Base-by-base conservation (phyloP, 164 flowering plant genomes). In the Nymphaea thermarum region DNA sequence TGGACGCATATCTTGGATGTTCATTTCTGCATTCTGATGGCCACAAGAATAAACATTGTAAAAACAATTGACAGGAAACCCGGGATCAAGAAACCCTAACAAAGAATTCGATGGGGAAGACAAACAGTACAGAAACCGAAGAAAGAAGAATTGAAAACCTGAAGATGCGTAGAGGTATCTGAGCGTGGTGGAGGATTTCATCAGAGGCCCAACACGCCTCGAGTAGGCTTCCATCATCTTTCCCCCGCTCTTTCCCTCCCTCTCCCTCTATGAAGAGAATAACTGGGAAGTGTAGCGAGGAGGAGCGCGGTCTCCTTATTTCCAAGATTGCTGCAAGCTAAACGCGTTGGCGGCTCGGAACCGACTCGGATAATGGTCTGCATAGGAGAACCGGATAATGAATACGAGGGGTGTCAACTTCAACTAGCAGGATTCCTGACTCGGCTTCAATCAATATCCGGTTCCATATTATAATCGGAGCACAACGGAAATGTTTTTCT, bases 1-100 rank as follows among this genome's bases (percentile, higher is more conserved):
- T 80, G 43, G 98, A 89, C 68, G 68, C 88, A 44, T 43, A 82
- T 36, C 95, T 76, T 12, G 85, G 82, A 74, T 75, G 81, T 69
- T 88, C 88, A 76, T 59, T 75, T 53, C 84, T 94, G 55, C 55
- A 47, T 47, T 47, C 55, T 47, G 55, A 47, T 6, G 6, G 11
- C 55, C 55, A 47, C 2, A 47, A 47, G 11, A 47, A 7, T 14
- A 7, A 47, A 14, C 55, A 47, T 47, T 7, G 12, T 47, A 14
- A 47, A 47, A 47, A 47, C 55, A 47, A 47, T 47, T 47, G 2
- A 14, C 55, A 7, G 12, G 11, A 47, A 47, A 7, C 55, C 5
- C 12, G 12, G 7, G 5, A 47, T 47, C 12, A 25, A 25, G 7
- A 47, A 47, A 47, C 3, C 55, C 55, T 47, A 47, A 47, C 7